These are phyloP conservation scores for Clonostachys chloroleuca DNA, from an alignment of 2,329 filamentous ascomycete species.

Conservation along the genomic window DNA sequence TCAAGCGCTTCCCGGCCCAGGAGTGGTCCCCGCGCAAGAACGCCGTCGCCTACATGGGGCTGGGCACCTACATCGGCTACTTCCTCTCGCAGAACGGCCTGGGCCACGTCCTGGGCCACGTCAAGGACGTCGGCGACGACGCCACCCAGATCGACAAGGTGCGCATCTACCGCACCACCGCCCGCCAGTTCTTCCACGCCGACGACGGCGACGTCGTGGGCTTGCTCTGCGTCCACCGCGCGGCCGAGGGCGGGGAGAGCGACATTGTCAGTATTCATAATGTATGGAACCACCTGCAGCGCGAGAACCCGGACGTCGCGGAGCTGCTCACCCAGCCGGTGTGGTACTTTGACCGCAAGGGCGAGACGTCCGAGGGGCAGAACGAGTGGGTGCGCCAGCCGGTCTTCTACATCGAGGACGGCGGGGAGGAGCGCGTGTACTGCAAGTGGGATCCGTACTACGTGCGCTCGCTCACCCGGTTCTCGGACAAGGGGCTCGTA, in stretches of 20 bases:
- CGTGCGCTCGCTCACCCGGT: constrained; percentile 69
- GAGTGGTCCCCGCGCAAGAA: constrained; percentile 76
- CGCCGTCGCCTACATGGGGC: constrained; percentile 84
- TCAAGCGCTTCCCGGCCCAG: constrained; percentile 77
- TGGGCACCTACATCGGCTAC: constrained; percentile 81
- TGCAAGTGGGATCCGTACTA: constrained; percentile 92
- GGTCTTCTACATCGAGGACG: constrained; percentile 72
- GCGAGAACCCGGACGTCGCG: constrained; percentile 74
- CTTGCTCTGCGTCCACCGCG: constrained; percentile 72
- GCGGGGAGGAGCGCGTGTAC: constrained; percentile 54
- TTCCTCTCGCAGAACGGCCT: constrained; percentile 82
- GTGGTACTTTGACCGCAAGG: constrained; percentile 92
- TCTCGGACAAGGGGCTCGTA: constrained; percentile 63
- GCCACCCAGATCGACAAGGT: constrained; percentile 77
- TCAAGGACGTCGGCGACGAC: constrained; percentile 85
- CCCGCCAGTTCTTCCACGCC: constrained; percentile 51
- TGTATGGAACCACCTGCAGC: constrained; percentile 76
- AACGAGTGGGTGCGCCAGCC: constrained; percentile 68
- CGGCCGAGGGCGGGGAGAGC: constrained; percentile 75
- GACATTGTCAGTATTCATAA: constrained; percentile 74
- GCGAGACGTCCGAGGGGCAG: constrained; percentile 70
- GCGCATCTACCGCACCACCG: constrained; percentile 85
- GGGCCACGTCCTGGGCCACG: constrained; percentile 83
- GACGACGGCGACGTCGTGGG: constrained; percentile 83
- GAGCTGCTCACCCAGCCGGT: constrained; percentile 69